These are phyloP conservation scores for Yarrowia yakushimensis DNA, from an alignment of 805 yeast species.

Conservation along the genomic window DNA sequence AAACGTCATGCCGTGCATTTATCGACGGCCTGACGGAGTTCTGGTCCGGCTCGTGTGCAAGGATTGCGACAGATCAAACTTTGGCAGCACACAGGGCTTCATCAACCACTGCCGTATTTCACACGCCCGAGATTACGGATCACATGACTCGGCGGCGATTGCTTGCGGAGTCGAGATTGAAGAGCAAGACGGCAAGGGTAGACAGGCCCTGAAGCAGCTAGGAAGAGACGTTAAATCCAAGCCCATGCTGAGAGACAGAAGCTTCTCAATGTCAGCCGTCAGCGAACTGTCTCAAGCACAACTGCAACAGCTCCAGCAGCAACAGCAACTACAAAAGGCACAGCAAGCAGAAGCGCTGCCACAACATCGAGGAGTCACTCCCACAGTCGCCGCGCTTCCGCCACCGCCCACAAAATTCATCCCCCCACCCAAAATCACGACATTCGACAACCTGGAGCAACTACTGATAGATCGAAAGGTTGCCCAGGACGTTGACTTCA, in stretches of 20 bases:
- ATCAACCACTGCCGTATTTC: slow-evolving; percentile 73
- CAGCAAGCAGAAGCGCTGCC: background rate
- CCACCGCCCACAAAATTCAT: slow-evolving; percentile 11
- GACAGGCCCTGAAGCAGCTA: background rate
- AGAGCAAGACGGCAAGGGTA: slow-evolving; percentile 51
- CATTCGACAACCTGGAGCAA: background rate
- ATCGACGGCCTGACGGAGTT: slow-evolving; percentile 53
- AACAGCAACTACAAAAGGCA: background rate
- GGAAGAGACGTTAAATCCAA: background rate
- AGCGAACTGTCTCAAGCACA: background rate
- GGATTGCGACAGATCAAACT: slow-evolving; percentile 62
- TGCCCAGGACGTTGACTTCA: slow-evolving; percentile 27
- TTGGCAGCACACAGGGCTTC: slow-evolving; percentile 77
- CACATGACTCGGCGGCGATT: slow-evolving; percentile 72
- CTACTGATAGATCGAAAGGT: background rate
- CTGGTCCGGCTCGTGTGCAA: slow-evolving; percentile 66
- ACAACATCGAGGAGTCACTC: background rate
- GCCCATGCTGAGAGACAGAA: background rate
- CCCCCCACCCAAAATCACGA: slow-evolving; percentile 8
- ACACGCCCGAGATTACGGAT: slow-evolving; percentile 64
- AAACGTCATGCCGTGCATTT: slow-evolving; percentile 27
- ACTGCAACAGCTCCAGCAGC: background rate
- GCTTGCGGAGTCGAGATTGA: slow-evolving; percentile 57
- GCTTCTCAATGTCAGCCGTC: background rate
- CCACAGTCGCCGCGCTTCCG: background rate